These are phyloP conservation scores for Paraphaeosphaeria minitans DNA, from an alignment of 2,329 filamentous ascomycete species.

Conservation along the genomic window DNA sequence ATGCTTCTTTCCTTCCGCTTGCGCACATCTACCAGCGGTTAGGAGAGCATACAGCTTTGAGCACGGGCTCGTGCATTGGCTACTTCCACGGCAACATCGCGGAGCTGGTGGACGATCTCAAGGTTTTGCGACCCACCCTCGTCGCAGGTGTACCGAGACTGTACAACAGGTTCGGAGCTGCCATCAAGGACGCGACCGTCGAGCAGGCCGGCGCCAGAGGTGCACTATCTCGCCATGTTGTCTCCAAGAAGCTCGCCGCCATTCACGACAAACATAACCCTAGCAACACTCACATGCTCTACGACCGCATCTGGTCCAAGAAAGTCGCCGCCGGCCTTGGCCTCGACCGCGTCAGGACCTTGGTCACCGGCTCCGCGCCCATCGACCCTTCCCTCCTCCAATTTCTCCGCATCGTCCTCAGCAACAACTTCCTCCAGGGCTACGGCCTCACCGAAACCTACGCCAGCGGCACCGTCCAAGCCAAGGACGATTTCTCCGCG, in stretches of 20 bases:
- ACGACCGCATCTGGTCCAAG: slow-evolving; percentile 86
- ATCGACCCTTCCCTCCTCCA: slow-evolving; percentile 86
- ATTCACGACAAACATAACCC: slow-evolving; percentile 75
- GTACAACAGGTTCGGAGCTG: slow-evolving; percentile 87
- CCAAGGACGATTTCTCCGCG: slow-evolving; percentile 70
- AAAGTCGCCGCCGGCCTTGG: slow-evolving; percentile 86
- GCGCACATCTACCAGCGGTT: slow-evolving; percentile 94
- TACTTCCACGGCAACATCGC: slow-evolving; percentile 94
- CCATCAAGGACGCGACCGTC: slow-evolving; percentile 78
- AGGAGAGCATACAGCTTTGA: slow-evolving; percentile 75
- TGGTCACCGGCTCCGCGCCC: slow-evolving; percentile 89
- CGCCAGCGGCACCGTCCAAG: slow-evolving; percentile 74
- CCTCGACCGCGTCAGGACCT: slow-evolving; percentile 70
- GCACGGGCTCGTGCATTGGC: slow-evolving; percentile 75
- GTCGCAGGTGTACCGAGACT: slow-evolving; percentile 91
- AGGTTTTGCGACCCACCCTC: slow-evolving; percentile 78
- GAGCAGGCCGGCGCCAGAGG: slow-evolving; percentile 81
- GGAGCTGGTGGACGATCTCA: slow-evolving; percentile 87
- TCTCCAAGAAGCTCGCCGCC: slow-evolving; percentile 78
- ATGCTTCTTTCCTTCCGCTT: slow-evolving; percentile 87
- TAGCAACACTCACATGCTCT: slow-evolving; percentile 77
- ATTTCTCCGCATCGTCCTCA: slow-evolving; percentile 85
- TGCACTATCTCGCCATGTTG: slow-evolving; percentile 76
- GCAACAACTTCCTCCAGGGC: slow-evolving; percentile 79
- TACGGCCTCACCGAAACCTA: slow-evolving; percentile 96